These are phyloP conservation scores for Calocybe cyanea DNA, from an alignment of 768 basidiomycete species.

Conservation along the genomic window DNA sequence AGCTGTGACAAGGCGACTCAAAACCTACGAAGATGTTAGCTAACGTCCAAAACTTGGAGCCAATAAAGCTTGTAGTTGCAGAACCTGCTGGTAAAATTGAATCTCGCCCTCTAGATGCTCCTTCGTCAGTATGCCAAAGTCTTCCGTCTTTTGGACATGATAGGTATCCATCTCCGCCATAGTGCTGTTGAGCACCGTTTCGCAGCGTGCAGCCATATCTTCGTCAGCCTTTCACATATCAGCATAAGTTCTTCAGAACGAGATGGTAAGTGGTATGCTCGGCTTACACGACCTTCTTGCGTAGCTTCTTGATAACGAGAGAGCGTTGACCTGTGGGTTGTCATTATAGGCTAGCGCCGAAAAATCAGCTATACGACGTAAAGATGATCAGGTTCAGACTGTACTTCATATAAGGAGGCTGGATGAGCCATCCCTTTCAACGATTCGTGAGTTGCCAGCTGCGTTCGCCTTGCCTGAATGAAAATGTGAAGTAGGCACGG, in stretches of 20 bases:
- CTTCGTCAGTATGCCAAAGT: conserved; percentile 53
- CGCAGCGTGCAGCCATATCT: conserved; percentile 69
- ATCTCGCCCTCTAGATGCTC: conserved; percentile 82
- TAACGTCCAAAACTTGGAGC: too few species aligned
- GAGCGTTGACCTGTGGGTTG: conserved; percentile 71
- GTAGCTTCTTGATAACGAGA: conserved; percentile 60
- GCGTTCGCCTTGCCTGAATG: conserved; percentile 64
- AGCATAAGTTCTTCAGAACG: too few species aligned
- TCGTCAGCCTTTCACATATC: conserved; percentile 45
- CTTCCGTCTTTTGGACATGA: conserved; percentile 69
- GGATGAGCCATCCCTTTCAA: conserved; percentile 78
- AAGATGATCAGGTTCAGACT: background rate
- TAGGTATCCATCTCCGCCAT: conserved; percentile 87
- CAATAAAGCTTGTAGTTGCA: background rate
- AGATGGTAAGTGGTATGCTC: background rate
- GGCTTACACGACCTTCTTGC: conserved; percentile 31
- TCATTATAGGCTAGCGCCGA: conserved; percentile 56
- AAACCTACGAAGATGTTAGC: too few species aligned
- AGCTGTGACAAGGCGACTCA: conserved; percentile 55
- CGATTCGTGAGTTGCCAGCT: conserved; percentile 70
- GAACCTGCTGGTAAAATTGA: conserved; percentile 66
- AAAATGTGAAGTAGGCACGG: background rate
- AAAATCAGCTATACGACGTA: background rate
- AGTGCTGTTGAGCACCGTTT: conserved; percentile 84
- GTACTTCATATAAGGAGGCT: conserved; percentile 63